Conservation (phyloP, 1,284 basidiomycete genomes). For the Cutaneotrichosporon cutaneum region DNA sequence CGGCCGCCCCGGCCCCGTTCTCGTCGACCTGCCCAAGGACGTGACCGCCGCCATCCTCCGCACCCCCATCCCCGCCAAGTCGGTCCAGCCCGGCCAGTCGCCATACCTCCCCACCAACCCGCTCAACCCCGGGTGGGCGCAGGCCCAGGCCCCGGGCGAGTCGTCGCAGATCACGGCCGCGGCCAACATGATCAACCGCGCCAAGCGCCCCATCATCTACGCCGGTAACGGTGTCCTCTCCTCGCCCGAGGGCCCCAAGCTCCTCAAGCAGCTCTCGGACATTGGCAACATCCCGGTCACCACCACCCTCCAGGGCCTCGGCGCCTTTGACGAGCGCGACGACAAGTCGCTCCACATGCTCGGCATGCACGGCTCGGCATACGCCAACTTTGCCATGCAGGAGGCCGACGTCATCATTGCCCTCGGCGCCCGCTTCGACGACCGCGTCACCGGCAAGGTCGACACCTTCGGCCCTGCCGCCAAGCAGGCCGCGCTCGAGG, state of each 20-base stretch:
- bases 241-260: conserved; percentile 74
- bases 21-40: conserved; percentile 97
- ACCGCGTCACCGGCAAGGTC: conserved; percentile 93
- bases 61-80: conserved; percentile 80
- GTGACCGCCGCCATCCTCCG: conserved; percentile 89
- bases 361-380: conserved; percentile 97
- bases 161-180: conserved; percentile 71
- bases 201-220: conserved; percentile 89
- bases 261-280: conserved; percentile 77
- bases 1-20: conserved; percentile 92
- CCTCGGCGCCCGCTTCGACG: conserved; percentile 93
- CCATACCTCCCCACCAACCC: conserved; percentile 72
- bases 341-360: conserved; percentile 92
- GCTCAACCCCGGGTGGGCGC: conserved; percentile 58
- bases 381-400: conserved; percentile 97
- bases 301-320: conserved; percentile 93
- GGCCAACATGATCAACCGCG: conserved; percentile 85
- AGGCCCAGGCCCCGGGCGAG: conserved; percentile 63
- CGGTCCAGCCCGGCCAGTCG: conserved; percentile 77
- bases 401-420: conserved; percentile 96
- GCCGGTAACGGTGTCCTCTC: conserved; percentile 89
- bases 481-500: conserved; percentile 76
- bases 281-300: conserved; percentile 94
- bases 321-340: conserved; percentile 89
- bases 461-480: conserved; percentile 89